Base-by-base conservation (phyloP, 768 basidiomycete species). In the Gyrodon lividus region DNA sequence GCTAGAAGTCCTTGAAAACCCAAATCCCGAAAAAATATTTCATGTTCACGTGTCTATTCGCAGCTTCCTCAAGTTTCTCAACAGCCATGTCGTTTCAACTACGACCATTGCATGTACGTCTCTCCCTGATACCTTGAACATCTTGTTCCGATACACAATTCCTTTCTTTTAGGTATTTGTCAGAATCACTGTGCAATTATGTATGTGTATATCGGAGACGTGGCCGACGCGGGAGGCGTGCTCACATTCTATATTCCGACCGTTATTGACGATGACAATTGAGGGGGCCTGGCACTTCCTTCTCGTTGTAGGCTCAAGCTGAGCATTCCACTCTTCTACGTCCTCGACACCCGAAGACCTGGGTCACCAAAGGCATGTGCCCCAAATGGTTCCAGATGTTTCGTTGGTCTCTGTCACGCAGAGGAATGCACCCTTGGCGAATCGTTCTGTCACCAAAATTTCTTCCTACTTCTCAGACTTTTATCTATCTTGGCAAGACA, bases 161-260 rank as follows among this genome's bases (percentile, higher is more conserved):
- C 13, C 35, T 10, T 35, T 39, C 28, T 52, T 22, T 0, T 61
- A 94, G 91, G 87, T 62, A 77, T 94, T 44, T 94, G 92, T 63
- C 82, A 85, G 57, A 77, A 83, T 51, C 87, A 92, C 56, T 93
- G 90, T 63, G 76, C 89, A 52, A 93, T 94, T 58, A 77, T 93
- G 45, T 94, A 93, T 56, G 90, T 93, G 48, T 94, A 93, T 62
- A 86, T 93, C 39, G 92, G 92, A 9, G 85, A 90, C 28, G 77
- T 85, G 10, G 80, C 81, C 5, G 84, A 89, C 50, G 82, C 86
- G 0, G 89, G 91, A 40, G 92, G 90, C 2, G 88, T 94, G 37
- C 73, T 94, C 55, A 94, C 92, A 2, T 93, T 89, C 64, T 94
- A 92, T 62, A 84, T 94, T 46, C 92, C 92, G 38, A 87, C 86